Evolutionary conservation across 345 rosid genomes (phyloP), one percentile per base, ranked within the genome.

Genomic region (Citrus medica): DNA sequence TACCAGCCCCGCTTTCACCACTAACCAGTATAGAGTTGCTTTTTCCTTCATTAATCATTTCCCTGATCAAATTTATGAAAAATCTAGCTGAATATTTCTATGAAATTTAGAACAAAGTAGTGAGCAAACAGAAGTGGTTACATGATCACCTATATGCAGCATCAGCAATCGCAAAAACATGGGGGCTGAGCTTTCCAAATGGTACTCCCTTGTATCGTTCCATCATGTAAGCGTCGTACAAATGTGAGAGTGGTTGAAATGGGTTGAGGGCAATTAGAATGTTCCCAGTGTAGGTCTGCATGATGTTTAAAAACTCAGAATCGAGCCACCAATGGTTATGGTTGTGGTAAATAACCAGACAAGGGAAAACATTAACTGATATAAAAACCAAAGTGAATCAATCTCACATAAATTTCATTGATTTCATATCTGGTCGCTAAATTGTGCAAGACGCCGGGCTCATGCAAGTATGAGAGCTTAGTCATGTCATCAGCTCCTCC

Each of bases 1-100:
- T 95, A 73, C 99, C 99, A 28, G 98, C 94, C 62, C 98, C 97
- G 83, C 99, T 95, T 83, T 95, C 99, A 59, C 99, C 99, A 67
- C 99, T 95, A 64, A 95, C 98, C 74, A 95, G 82, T 73, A 93
- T 95, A 17, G 92, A 93, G 80, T 92, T 93, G 83, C 88, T 93
- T 82, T 87, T 86, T 73, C 91, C 86, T 78, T 93, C 97, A 48
- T 89, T 90, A 24, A 92, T 84, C 98, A 95, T 93, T 75, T 82
- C 89, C 93, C 96, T 95, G 88, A 67, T 67, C 67, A 84, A 63
- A 75, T 9, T 71, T 60, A 76, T 70, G 69, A 40, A 82, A 40
- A 82, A 71, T 37, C 82, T 48, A 70, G 69, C 60, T 72, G 33
- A 69, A 35, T 30, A 48, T 73, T 37, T 74, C 38, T 40, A 68